Conservation (phyloP, 1,284 basidiomycete species). For the Erythrobasidium hasegawianum region DNA sequence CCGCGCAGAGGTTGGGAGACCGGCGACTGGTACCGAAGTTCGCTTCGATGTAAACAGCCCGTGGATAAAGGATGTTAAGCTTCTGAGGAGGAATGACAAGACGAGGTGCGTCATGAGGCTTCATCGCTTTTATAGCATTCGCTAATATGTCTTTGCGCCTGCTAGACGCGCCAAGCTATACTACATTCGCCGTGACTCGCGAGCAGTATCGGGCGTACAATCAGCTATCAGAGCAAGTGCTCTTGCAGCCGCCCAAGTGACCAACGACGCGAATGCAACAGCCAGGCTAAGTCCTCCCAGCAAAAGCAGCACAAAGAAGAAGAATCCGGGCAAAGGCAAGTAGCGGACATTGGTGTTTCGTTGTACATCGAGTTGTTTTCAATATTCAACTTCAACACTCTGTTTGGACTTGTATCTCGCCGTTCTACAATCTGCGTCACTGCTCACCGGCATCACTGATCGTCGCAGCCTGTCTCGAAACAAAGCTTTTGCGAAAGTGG, state of each 20-base stretch:
- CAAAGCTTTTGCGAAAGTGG: too few relatives aligned
- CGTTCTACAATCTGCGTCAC: too few relatives aligned
- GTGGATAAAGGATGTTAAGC: constrained; percentile 32
- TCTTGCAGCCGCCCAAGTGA: constrained; percentile 8
- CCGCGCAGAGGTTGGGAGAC: constrained; percentile 23
- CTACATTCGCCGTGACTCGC: constrained; percentile 27
- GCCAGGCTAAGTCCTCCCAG: not conserved
- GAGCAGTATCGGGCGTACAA: constrained; percentile 25
- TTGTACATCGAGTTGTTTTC: not conserved
- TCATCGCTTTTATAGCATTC: not conserved
- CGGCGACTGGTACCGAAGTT: constrained; percentile 26
- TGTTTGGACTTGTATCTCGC: too few relatives aligned
- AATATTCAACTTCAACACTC: too few relatives aligned
- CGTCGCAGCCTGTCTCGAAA: too few relatives aligned
- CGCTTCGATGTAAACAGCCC: constrained; percentile 33
- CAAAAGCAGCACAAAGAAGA: constrained; percentile 15
- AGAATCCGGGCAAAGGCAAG: constrained; percentile 8
- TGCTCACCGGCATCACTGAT: too few relatives aligned
- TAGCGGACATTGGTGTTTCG: not conserved
- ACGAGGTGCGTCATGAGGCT: constrained; percentile 6
- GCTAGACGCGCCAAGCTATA: constrained; percentile 29
- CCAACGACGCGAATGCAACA: not conserved
- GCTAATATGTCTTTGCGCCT: not conserved
- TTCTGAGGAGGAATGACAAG: constrained; percentile 13
- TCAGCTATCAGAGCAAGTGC: constrained; percentile 6